phyloP scores from a whole-genome alignment of 2,329 filamentous ascomycete genomes.

The Fusarium setosum region DNA sequence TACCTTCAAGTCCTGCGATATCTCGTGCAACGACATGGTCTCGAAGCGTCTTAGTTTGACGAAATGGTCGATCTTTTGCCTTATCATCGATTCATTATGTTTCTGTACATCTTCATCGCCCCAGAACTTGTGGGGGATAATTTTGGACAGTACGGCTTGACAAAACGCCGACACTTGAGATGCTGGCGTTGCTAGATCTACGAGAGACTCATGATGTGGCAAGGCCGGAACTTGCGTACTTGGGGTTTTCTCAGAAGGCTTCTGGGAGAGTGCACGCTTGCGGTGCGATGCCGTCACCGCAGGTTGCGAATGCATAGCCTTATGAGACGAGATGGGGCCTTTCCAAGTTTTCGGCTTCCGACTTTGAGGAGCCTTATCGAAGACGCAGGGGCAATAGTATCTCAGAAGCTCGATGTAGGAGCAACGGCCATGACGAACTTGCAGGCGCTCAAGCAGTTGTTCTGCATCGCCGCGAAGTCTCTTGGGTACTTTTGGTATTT shows the following conservation, averaged over 20 bases:
- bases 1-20: constrained; percentile 81
- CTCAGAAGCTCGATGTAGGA: constrained; percentile 82
- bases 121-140: constrained; percentile 83
- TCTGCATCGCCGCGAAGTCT: constrained; percentile 73
- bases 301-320: constrained; percentile 7
- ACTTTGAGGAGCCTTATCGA: constrained; percentile 38
- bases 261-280: constrained; percentile 23
- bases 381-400: constrained; percentile 78
- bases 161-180: constrained; percentile 87
- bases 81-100: constrained; percentile 71
- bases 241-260: constrained; percentile 6
- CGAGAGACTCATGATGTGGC: constrained; percentile 58
- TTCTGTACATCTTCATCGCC: constrained; percentile 64
- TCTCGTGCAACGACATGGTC: constrained; percentile 80
- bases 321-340: neutral
- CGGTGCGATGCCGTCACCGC: neutral
- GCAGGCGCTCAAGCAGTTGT: constrained; percentile 74
- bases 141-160: constrained; percentile 75
- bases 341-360: constrained; percentile 12
- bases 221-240: constrained; percentile 12
- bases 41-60: constrained; percentile 84
- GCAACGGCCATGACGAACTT: constrained; percentile 77
- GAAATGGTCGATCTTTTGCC: constrained; percentile 81
- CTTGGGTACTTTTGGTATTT: constrained; percentile 64
- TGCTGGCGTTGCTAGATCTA: constrained; percentile 74